Evolutionary conservation across 148 eudicot genomes (phyloP).

Genomic region (Oxyria digyna): DNA sequence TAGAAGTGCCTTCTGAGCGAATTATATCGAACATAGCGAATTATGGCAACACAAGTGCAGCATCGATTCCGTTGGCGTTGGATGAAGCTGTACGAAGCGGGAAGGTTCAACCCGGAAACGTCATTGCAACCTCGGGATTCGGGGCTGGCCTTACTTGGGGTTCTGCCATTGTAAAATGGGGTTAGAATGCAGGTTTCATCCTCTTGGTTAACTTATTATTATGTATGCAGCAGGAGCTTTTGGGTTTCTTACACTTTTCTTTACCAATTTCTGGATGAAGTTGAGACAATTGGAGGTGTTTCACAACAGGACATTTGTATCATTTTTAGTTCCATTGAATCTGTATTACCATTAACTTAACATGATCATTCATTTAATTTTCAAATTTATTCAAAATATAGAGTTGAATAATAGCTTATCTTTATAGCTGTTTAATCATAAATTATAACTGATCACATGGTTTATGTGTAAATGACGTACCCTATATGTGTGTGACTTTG

Average conservation of each 20-base stretch:
- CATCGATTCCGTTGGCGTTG: conserved; percentile 89
- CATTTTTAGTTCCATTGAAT: background rate
- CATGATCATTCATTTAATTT: too few species aligned
- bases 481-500: too few species aligned
- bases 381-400: too few species aligned
- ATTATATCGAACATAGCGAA: conserved; percentile 84
- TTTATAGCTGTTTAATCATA: too few species aligned
- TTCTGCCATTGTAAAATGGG: conserved; percentile 83
- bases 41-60: conserved; percentile 92
- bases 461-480: too few species aligned
- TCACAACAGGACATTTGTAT: background rate
- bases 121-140: conserved; percentile 87
- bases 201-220: background rate
- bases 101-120: conserved; percentile 59
- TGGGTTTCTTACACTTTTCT: background rate
- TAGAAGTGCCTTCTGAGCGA: conserved; percentile 59
- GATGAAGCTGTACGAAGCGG: conserved; percentile 91
- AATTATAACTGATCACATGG: too few species aligned
- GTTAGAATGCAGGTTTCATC: conserved; percentile 13
- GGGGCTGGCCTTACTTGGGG: conserved; percentile 99
- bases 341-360: background rate
- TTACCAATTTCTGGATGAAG: background rate
- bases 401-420: too few species aligned
- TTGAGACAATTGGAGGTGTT: background rate
- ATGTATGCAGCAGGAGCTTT: background rate